Evolutionary conservation across 164 flowering plant species (phyloP).

Genomic region (Chloranthus sessilifolius): DNA sequence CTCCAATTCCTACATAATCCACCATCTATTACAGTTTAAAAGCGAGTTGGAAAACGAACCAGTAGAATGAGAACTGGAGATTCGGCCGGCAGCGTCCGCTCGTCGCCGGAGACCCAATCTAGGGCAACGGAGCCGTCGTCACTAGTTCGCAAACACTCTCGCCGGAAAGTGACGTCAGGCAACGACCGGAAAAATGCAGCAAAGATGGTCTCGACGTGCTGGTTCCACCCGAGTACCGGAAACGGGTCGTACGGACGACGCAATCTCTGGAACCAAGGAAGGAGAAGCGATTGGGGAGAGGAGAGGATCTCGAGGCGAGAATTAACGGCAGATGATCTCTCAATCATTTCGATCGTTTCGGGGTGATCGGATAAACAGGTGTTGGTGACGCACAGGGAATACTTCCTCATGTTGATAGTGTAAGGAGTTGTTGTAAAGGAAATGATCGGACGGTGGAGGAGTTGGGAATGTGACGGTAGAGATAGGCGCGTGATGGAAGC

Average conservation of each 20-base stretch:
- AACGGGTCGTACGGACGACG: conserved; percentile 56
- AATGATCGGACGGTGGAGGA: too few relatives aligned
- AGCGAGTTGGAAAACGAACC: conserved; percentile 29
- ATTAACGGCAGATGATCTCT: conserved; percentile 12
- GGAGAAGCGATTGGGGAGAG: conserved; percentile 30
- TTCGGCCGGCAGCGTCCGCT: conserved; percentile 34
- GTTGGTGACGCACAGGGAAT: neutral
- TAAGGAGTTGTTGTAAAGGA: too few relatives aligned
- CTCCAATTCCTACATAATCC: too few relatives aligned
- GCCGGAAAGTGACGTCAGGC: conserved; percentile 56
- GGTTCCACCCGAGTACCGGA: conserved; percentile 55
- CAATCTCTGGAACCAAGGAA: conserved; percentile 32
- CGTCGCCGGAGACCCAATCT: conserved; percentile 86
- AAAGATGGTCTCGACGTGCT: conserved; percentile 89
- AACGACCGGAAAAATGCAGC: conserved; percentile 65
- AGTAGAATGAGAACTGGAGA: conserved; percentile 79
- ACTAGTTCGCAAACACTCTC: conserved; percentile 68
- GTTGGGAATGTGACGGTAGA: too few relatives aligned
- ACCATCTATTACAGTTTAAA: too few relatives aligned
- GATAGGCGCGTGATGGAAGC: too few relatives aligned
- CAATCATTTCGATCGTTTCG: too few relatives aligned
- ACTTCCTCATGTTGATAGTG: too few relatives aligned
- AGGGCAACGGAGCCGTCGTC: conserved; percentile 76
- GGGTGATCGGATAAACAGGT: conserved; percentile 11
- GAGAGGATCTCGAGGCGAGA: conserved; percentile 60